A percentile compares a stretch with the other conserved stretches of the same genome.
These are phyloP conservation scores for Picea abies DNA, from an alignment of 83 land plant species.

Conservation along the genomic window DNA sequence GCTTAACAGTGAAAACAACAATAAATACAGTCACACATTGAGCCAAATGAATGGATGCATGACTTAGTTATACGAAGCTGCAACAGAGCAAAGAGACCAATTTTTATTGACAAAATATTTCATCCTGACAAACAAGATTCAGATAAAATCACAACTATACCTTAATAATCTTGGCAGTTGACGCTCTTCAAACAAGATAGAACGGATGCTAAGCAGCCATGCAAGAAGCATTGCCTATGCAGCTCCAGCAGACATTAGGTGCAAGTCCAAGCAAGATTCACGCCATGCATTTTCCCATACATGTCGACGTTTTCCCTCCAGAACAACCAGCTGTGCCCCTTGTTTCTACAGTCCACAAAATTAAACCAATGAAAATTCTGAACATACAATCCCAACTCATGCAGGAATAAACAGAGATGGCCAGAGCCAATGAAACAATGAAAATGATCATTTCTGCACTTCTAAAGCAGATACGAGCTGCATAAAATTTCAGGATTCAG, in stretches of 20 bases:
- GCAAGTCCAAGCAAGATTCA: slow-evolving; percentile 87
- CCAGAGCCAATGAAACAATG: not conserved
- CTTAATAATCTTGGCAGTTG: slow-evolving; percentile 79
- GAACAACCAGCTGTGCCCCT: slow-evolving; percentile 92
- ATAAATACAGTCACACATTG: not conserved
- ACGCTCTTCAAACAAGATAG: slow-evolving; percentile 77
- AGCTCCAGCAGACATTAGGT: slow-evolving; percentile 98
- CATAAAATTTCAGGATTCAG: not conserved
- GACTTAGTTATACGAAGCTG: not conserved
- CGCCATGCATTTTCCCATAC: slow-evolving; percentile 96
- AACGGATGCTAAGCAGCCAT: slow-evolving; percentile 83
- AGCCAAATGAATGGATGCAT: not conserved
- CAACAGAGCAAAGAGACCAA: not conserved
- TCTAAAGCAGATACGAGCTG: not conserved
- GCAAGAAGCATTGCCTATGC: slow-evolving; percentile 96
- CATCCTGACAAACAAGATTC: not conserved
- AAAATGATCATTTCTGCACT: not conserved
- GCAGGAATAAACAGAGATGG: not conserved
- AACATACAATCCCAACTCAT: not conserved
- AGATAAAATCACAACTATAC: slow-evolving; percentile 32
- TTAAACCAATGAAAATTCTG: not conserved
- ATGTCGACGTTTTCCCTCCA: slow-evolving; percentile 82
- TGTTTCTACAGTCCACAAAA: slow-evolving; percentile 45
- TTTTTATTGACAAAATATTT: not conserved
- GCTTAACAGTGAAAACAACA: not conserved